Conservation (phyloP, 2,329 filamentous ascomycete genomes). For the Cryphonectria nitschkei region DNA sequence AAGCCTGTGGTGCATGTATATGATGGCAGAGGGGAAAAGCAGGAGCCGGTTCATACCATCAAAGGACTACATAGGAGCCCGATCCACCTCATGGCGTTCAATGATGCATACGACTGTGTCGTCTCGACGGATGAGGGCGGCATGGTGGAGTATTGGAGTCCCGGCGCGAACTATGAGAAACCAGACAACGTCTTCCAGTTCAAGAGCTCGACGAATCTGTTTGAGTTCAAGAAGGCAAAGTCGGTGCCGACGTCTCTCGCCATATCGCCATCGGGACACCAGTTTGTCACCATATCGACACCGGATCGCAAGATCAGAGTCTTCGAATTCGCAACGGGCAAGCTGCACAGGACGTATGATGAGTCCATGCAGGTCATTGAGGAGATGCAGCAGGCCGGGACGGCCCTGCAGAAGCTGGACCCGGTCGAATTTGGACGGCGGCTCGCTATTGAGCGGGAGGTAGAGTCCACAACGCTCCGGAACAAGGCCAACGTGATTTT, state of each 20-base stretch:
- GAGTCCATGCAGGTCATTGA: constrained; percentile 88
- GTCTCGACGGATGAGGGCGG: constrained; percentile 86
- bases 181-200: constrained; percentile 89
- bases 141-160: constrained; percentile 97
- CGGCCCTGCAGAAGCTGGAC: constrained; percentile 78
- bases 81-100: constrained; percentile 86
- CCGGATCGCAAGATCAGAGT: constrained; percentile 91
- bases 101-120: constrained; percentile 86
- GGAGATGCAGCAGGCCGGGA: constrained; percentile 96
- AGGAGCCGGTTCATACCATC: constrained; percentile 75
- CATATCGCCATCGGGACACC: constrained; percentile 82
- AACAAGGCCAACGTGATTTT: constrained; percentile 86
- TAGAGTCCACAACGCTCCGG: constrained; percentile 71
- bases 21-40: constrained; percentile 84
- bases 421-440: constrained; percentile 90
- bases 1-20: constrained; percentile 79
- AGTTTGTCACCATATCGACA: constrained; percentile 87
- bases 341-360: constrained; percentile 90
- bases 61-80: constrained; percentile 79
- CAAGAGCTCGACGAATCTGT: constrained; percentile 92
- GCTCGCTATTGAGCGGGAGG: constrained; percentile 81
- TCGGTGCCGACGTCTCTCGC: constrained; percentile 80
- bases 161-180: constrained; percentile 81
- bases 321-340: constrained; percentile 89
- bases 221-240: constrained; percentile 96